These are phyloP conservation scores for Artomyces pyxidatus DNA, from an alignment of 768 basidiomycete genomes.

Conservation along the genomic window DNA sequence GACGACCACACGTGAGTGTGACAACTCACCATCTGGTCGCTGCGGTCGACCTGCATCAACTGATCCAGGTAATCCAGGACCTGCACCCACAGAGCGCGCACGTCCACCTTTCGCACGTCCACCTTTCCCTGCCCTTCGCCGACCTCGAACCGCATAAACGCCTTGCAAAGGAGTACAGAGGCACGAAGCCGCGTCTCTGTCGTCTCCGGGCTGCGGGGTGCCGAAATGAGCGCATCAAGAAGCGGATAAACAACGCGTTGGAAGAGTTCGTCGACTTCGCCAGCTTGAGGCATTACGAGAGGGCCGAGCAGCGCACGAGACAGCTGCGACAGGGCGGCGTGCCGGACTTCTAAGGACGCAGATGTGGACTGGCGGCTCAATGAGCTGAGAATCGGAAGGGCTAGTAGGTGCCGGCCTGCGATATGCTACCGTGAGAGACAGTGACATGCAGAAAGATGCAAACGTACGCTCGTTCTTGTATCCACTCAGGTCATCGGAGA, in stretches of 20 bases:
- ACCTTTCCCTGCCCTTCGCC: slow-evolving; percentile 51
- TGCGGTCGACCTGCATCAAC: slow-evolving; percentile 77
- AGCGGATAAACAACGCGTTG: slow-evolving; percentile 86
- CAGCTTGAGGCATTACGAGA: slow-evolving; percentile 29
- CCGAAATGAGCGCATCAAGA: slow-evolving; percentile 83
- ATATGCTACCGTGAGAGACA: not conserved
- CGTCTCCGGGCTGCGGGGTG: slow-evolving; percentile 78
- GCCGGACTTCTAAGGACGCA: slow-evolving; percentile 11
- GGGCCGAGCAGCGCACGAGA: slow-evolving; percentile 17
- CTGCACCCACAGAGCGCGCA: slow-evolving; percentile 77
- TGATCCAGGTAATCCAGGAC: slow-evolving; percentile 85
- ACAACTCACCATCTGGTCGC: slow-evolving; percentile 74
- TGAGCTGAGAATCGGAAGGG: slow-evolving; percentile 9
- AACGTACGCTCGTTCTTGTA: slow-evolving; percentile 33
- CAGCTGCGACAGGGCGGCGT: slow-evolving; percentile 58
- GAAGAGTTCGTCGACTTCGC: slow-evolving; percentile 75
- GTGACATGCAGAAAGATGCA: not conserved
- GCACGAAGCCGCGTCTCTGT: slow-evolving; percentile 85
- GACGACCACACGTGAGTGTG: not conserved
- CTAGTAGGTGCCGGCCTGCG: slow-evolving; percentile 13
- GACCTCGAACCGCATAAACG: slow-evolving; percentile 89
- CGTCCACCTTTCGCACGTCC: slow-evolving; percentile 28
- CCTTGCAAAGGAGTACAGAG: slow-evolving; percentile 87
- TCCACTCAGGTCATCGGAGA: slow-evolving; percentile 41
- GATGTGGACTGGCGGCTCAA: slow-evolving; percentile 11